phyloP scores from a whole-genome alignment of 305 asterid species.

The Fraxinus paxiana region DNA sequence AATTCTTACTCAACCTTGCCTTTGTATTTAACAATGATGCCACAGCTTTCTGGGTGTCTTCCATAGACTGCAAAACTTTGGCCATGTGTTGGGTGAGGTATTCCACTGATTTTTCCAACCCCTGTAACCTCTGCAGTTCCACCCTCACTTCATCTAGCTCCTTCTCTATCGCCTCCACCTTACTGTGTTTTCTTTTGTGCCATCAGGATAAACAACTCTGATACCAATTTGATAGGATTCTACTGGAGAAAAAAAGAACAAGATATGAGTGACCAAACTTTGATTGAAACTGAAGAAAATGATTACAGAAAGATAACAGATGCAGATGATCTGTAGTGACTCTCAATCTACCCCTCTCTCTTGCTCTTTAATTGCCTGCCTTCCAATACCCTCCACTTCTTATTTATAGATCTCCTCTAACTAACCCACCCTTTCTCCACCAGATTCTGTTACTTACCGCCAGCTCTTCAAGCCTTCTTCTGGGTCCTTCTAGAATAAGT shows the following conservation, averaged over 20 bases:
- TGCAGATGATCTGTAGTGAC: neutral
- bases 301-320: neutral
- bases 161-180: no score
- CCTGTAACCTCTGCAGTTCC: no score
- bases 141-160: no score
- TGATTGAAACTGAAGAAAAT: neutral
- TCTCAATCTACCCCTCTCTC: neutral
- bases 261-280: neutral
- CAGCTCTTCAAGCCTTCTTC: neutral
- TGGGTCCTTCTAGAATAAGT: neutral
- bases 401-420: neutral
- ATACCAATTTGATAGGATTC: neutral
- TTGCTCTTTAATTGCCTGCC: neutral
- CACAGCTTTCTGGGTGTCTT: no score
- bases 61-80: no score
- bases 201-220: no score
- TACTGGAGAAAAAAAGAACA: neutral
- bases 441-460: neutral
- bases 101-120: no score
- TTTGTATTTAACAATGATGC: no score
- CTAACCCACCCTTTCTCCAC: neutral
- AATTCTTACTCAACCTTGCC: no score
- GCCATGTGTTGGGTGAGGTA: no score
- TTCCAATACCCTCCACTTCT: neutral
- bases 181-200: no score